These are phyloP conservation scores for Monosporozyma unispora DNA, from an alignment of 805 yeast genomes.

Conservation along the genomic window DNA sequence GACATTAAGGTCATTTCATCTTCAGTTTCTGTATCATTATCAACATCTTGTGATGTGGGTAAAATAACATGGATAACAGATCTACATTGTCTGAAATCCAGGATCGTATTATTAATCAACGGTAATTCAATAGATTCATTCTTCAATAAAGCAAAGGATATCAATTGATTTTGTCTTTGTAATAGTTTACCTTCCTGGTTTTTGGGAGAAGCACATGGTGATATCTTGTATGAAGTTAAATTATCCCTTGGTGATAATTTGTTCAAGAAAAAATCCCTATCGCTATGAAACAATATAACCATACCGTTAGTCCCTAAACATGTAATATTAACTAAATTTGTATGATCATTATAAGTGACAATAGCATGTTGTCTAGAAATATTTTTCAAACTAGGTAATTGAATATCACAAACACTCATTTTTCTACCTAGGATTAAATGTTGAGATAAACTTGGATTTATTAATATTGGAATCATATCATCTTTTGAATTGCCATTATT, in stretches of 20 bases:
- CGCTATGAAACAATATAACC: constrained; percentile 51
- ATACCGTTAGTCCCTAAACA: constrained; percentile 84
- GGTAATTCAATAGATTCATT: constrained; percentile 60
- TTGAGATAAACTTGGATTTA: constrained; percentile 14
- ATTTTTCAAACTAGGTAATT: constrained; percentile 25
- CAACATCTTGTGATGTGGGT: constrained; percentile 30
- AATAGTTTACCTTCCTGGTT: constrained; percentile 6
- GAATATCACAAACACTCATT: constrained; percentile 23
- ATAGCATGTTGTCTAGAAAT: constrained; percentile 30
- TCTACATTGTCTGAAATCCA: constrained; percentile 50
- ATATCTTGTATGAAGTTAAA: background rate
- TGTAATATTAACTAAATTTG: constrained; percentile 41
- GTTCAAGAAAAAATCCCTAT: constrained; percentile 29
- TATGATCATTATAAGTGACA: constrained; percentile 33
- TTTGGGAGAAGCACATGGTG: background rate
- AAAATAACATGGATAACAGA: constrained; percentile 47
- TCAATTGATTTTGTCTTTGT: constrained; percentile 12
- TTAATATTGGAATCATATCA: constrained; percentile 6
- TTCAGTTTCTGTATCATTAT: constrained; percentile 36
- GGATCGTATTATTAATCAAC: constrained; percentile 45
- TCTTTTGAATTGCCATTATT: background rate
- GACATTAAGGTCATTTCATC: constrained; percentile 26
- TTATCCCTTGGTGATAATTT: constrained; percentile 12
- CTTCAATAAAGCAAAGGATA: constrained; percentile 33
- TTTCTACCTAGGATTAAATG: constrained; percentile 27